Evolutionary conservation across 2,329 filamentous ascomycete species (phyloP), one percentile per base, ranked within the genome.

Genomic region (Sclerotinia trifoliorum): DNA sequence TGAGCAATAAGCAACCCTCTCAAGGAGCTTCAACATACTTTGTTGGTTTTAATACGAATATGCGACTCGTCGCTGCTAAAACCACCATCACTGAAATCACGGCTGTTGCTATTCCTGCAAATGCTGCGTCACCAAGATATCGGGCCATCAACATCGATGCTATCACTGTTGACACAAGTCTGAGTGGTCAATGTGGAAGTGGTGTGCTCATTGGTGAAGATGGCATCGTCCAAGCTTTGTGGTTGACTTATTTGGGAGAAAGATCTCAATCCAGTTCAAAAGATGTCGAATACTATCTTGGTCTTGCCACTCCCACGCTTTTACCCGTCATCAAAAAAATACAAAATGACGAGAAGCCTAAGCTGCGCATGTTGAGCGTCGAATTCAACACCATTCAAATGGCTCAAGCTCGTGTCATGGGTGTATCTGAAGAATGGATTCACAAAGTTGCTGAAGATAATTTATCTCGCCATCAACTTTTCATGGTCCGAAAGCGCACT

Each of bases 51-150:
- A 99, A 99, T 78, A 90, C 96, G 73, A 98, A 97, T 73, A 90
- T 94, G 70, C 88, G 94, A 48, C 92, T 97, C 52, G 94, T 98
- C 5, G 92, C 97, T 74, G 92, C 93, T 6, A 93, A 96, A 74
- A 98, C 95, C 0, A 93, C 91, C 0, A 93, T 99, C 19, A 99
- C 96, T 0, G 95, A 99, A 78, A 96, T 99, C 76, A 98, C 94
- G 15, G 95, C 95, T 2, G 95, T 98, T 3, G 93, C 94, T 0
- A 98, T 99, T 70, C 96, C 95, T 0, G 93, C 95, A 35, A 98
- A 96, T 79, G 90, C 92, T 0, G 88, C 93, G 1, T 94, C 95
- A 8, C 95, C 95, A 6, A 86, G 95, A 70, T 99, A 99, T 78
- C 88, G 96, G 5, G 95, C 95, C 26, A 91, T 97, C 75, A 98